A percentile compares a stretch with the other conserved stretches of the same genome.
phyloP scores from a whole-genome alignment of 2,329 filamentous ascomycete species.

The Aureobasidium leucospermi region DNA sequence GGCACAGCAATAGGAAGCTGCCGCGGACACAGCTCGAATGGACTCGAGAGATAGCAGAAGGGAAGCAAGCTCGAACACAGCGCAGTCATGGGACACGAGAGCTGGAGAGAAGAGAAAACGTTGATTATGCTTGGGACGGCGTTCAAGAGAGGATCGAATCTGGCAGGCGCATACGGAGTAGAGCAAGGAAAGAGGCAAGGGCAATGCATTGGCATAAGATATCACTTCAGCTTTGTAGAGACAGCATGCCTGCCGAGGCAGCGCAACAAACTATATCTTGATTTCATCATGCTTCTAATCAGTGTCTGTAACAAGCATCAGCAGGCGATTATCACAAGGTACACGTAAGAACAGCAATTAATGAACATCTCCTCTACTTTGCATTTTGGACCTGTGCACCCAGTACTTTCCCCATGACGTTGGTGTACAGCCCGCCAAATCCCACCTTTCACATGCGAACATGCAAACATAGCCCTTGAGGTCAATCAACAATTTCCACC shows the following conservation, averaged over 20 bases:
- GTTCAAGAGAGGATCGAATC: not conserved
- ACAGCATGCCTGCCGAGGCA: not conserved
- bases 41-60: not conserved
- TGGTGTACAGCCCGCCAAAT: not conserved
- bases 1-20: not conserved
- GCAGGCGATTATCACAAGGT: too few species aligned
- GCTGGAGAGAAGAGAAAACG: not conserved
- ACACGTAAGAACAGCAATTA: too few species aligned
- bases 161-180: conserved; percentile 5
- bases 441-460: conserved; percentile 10
- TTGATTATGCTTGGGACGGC: not conserved
- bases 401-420: not conserved
- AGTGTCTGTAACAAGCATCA: too few species aligned
- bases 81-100: not conserved
- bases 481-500: conserved; percentile 15
- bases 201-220: not conserved
- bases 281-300: not conserved
- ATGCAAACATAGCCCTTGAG: not conserved
- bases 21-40: too few species aligned
- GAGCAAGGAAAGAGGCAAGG: not conserved
- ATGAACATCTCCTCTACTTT: too few species aligned
- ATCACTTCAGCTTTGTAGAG: not conserved
- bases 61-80: not conserved
- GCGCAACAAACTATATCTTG: not conserved
- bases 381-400: too few species aligned